Evolutionary conservation across 371 early-diverging fungal genomes (phyloP).

Genomic region (Mucor velutinosus): DNA sequence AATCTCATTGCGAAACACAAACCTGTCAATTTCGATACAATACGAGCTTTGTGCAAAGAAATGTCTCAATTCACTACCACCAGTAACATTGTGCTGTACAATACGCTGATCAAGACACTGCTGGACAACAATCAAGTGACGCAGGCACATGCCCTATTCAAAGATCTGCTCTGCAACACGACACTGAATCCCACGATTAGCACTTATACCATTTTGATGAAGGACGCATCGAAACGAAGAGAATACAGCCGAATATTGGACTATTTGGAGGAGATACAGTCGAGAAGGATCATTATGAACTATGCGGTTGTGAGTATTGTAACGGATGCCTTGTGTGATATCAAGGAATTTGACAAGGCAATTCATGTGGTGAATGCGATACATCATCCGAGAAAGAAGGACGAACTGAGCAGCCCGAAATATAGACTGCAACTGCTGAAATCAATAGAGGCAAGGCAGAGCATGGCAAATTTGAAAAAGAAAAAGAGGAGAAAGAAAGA

Average conservation of each 20-base stretch:
- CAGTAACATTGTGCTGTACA: conserved; percentile 15
- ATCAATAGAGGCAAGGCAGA: not conserved
- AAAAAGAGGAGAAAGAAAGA: not conserved
- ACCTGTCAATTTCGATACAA: conserved; percentile 15
- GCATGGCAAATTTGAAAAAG: not conserved
- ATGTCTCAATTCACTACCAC: not conserved
- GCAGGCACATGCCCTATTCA: conserved; percentile 6
- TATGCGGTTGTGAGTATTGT: conserved; percentile 14
- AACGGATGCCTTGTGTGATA: conserved; percentile 12
- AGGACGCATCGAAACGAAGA: conserved; percentile 19
- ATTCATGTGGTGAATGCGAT: conserved; percentile 8
- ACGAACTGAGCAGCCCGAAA: conserved; percentile 3
- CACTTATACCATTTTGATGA: conserved; percentile 24
- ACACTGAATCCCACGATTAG: conserved; percentile 7
- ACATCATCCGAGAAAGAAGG: not conserved
- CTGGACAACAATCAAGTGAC: conserved; percentile 2
- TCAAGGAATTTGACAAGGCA: conserved; percentile 8
- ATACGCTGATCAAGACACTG: conserved; percentile 21
- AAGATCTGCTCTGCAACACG: not conserved
- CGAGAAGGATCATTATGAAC: not conserved
- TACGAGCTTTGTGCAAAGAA: conserved; percentile 18
- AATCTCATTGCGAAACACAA: conserved; percentile 20
- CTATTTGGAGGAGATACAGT: conserved; percentile 18
- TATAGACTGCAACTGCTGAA: not conserved
- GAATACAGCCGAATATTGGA: conserved; percentile 4